Percentiles rank a stretch among this genome's conserved stretches.
Conservation (phyloP, 768 basidiomycete species). For the Pleurotus djamor region DNA sequence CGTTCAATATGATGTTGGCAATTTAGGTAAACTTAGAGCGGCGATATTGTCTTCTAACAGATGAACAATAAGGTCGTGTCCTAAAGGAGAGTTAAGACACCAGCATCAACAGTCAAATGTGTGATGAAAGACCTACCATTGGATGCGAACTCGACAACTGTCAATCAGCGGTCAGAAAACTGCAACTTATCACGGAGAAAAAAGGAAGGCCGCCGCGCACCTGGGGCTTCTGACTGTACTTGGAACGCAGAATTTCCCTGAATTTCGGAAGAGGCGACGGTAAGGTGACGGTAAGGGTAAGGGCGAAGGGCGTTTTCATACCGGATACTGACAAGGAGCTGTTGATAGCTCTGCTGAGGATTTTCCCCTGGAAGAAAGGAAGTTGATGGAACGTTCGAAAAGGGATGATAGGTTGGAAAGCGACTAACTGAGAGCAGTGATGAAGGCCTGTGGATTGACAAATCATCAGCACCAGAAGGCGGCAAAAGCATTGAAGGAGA, state of each 20-base stretch:
- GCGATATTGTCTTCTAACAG: not conserved
- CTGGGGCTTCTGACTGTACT: constrained; percentile 61
- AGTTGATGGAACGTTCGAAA: not conserved
- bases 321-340: constrained; percentile 32
- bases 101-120: not conserved
- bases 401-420: not conserved
- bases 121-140: not conserved
- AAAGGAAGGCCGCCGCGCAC: constrained; percentile 16
- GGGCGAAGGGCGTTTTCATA: not conserved
- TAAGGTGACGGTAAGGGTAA: not conserved
- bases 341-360: constrained; percentile 48
- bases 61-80: not conserved
- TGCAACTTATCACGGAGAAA: not conserved
- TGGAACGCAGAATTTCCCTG: constrained; percentile 37
- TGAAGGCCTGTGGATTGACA: constrained; percentile 45
- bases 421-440: constrained; percentile 47
- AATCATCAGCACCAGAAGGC: not conserved
- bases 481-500: constrained; percentile 6
- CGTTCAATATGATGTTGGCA: too few relatives aligned
- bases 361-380: constrained; percentile 29
- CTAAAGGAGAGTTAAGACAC: not conserved
- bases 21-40: too few relatives aligned
- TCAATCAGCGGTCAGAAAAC: not conserved
- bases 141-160: not conserved
- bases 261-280: not conserved